Evolutionary conservation across 768 basidiomycete species (phyloP), one percentile per base, ranked within the genome.

Genomic region (Neoboletus brunneissimus): DNA sequence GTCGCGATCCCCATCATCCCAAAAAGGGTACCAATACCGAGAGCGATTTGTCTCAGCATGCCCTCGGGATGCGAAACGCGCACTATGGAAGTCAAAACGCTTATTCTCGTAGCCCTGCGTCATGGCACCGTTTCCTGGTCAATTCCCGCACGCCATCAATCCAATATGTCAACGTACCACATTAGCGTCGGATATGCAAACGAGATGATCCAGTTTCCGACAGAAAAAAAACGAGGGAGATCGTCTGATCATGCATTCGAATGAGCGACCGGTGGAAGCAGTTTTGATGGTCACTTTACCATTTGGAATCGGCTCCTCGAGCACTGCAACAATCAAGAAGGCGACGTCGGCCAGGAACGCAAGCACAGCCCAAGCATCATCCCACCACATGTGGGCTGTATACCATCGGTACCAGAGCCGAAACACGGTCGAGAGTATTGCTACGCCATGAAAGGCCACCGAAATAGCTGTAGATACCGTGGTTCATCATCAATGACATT

Each of bases 51-150:
- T 54, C 41, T 63, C 20, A 38, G 55, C 5, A 15, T 48, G 6
- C 38, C 38, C 51, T 61, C 47, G 1, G 68, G 70, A 25, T 47
- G 54, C 22, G 54, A 59, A 3, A 70, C 53, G 25, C 66, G 66
- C 20, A 69, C 42, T 22, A 70, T 60, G 9, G 64, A 64, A 4
- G 48, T 27, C 40, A 72, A 48, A 18, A 70, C 59, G 20, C 69
- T 70, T 41, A 70, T 54, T 18, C 70, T 64, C 4, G 57, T 45
- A 2, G 62, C 27, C 70, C 70, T 70, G 32, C 38, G 15, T 34
- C 44, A 22, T 49, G 13, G 12, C 41, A 25, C 41, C 4, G 6
- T 29, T 15, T 20, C 46, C 3, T 47, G 27, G 20, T 60, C 48
- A 60, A 32, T 23, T 37, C 23, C 7, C 2, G 29, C 15, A 4